Percentiles rank a stretch among this genome's conserved stretches.
Conservation (phyloP, 768 basidiomycete species). For the Xerocomellus amylosporus region DNA sequence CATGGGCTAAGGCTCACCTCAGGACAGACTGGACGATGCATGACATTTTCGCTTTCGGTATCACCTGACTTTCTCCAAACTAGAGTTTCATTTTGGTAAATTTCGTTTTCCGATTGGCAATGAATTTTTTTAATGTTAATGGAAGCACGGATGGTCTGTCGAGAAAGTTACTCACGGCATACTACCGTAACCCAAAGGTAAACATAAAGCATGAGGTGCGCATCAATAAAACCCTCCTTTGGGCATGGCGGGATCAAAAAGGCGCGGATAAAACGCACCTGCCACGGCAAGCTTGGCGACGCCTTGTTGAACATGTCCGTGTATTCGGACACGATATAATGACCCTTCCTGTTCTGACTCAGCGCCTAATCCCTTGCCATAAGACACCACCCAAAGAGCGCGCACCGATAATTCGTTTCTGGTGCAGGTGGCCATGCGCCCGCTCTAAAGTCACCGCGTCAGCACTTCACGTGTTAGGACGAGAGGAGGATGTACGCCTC, state of each 20-base stretch:
- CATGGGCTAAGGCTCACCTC: constrained; percentile 42
- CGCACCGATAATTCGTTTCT: constrained; percentile 72
- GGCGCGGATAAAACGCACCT: constrained; percentile 46
- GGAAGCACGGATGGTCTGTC: background rate
- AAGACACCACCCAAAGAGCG: background rate
- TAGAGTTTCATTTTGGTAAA: constrained; percentile 29
- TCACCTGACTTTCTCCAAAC: constrained; percentile 78
- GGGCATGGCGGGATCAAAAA: constrained; percentile 4
- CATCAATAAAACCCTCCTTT: constrained; percentile 20
- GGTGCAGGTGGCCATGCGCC: constrained; percentile 78
- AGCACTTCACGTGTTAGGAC: background rate
- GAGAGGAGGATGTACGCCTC: constrained; percentile 50
- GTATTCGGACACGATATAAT: constrained; percentile 72
- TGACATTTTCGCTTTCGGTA: constrained; percentile 64
- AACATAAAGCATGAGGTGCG: background rate
- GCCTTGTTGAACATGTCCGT: constrained; percentile 63
- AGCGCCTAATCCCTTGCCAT: constrained; percentile 4
- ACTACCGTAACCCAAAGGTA: constrained; percentile 37
- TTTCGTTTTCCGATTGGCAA: background rate
- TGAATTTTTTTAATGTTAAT: constrained; percentile 7
- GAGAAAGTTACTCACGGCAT: constrained; percentile 49
- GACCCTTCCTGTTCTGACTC: constrained; percentile 48
- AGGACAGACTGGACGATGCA: constrained; percentile 71
- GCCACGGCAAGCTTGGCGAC: constrained; percentile 66
- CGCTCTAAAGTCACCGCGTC: constrained; percentile 37